These are phyloP conservation scores for Eragrostis curvula DNA, from an alignment of 176 grass and related monocot species.

Conservation along the genomic window DNA sequence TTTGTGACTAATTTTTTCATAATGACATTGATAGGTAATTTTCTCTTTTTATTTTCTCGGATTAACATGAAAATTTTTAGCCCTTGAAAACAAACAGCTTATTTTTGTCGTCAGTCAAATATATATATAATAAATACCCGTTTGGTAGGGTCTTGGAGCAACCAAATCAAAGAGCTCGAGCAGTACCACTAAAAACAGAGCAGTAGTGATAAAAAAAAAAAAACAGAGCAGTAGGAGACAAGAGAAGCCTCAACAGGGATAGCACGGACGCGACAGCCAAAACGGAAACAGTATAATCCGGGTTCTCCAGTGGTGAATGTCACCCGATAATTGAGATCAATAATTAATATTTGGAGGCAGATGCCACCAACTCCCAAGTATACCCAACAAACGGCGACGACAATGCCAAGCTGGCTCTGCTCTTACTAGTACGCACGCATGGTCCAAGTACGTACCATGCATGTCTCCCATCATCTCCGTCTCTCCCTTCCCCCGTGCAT, in stretches of 20 bases:
- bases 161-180: too few species aligned
- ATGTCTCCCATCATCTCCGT: not conserved
- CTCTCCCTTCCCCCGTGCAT: not conserved
- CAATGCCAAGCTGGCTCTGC: slow-evolving; percentile 29
- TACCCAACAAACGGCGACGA: not conserved
- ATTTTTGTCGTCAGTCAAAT: too few species aligned
- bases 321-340: not conserved
- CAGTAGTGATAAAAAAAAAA: too few species aligned
- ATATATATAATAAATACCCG: too few species aligned
- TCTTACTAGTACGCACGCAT: not conserved
- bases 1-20: too few species aligned
- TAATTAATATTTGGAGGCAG: slow-evolving; percentile 16
- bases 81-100: too few species aligned
- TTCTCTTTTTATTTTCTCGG: too few species aligned
- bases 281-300: slow-evolving; percentile 16
- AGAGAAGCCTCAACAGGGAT: not conserved
- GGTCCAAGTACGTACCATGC: slow-evolving; percentile 29
- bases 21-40: too few species aligned
- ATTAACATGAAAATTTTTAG: too few species aligned
- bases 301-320: slow-evolving; percentile 9
- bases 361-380: slow-evolving; percentile 42
- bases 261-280: not conserved
- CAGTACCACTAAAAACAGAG: not conserved
- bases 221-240: not conserved
- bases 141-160: too few species aligned